These are phyloP conservation scores for Claviceps paspali DNA, from an alignment of 2,329 filamentous ascomycete species.

Conservation along the genomic window DNA sequence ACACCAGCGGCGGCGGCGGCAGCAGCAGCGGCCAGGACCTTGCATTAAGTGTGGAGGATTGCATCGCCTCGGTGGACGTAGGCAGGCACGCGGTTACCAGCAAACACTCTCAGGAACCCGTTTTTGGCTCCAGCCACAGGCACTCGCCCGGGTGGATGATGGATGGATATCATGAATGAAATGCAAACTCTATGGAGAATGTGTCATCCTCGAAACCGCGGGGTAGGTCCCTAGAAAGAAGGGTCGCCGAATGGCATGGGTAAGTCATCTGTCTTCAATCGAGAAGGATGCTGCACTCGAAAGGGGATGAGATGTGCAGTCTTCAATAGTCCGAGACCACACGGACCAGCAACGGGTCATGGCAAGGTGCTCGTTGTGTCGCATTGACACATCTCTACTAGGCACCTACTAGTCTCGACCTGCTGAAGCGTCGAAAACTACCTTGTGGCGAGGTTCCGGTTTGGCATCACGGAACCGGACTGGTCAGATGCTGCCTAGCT, in stretches of 20 bases:
- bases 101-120: background rate
- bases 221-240: background rate
- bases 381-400: too few species aligned
- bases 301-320: too few species aligned
- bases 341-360: too few species aligned
- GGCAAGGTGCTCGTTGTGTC: too few species aligned
- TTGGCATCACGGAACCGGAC: background rate
- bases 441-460: too few species aligned
- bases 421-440: too few species aligned
- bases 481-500: background rate
- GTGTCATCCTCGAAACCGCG: too few species aligned
- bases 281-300: background rate
- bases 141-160: too few species aligned
- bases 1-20: too few species aligned
- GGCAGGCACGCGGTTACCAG: slow-evolving; percentile 1
- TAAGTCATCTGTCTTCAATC: background rate
- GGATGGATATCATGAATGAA: too few species aligned
- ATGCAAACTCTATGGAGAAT: background rate
- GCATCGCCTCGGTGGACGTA: background rate
- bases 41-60: slow-evolving; percentile 1
- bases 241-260: background rate
- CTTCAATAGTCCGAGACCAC: background rate
- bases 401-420: too few species aligned
- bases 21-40: background rate
- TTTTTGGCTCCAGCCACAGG: background rate